These are phyloP conservation scores for Salix udensis DNA, from an alignment of 345 rosid species.

Conservation along the genomic window DNA sequence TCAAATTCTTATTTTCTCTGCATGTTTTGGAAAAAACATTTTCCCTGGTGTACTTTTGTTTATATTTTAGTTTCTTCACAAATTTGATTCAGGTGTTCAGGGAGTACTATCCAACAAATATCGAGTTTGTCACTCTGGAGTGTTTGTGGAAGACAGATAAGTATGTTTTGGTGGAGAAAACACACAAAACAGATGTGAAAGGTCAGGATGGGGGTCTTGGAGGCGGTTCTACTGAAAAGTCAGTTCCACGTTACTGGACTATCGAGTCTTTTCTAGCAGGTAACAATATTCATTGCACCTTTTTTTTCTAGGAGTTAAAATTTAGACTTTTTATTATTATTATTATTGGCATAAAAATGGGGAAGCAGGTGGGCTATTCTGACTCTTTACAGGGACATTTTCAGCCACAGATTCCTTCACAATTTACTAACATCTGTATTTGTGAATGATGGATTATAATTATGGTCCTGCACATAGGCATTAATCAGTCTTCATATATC, in stretches of 20 bases:
- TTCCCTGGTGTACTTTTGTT: neutral
- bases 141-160: constrained; percentile 65
- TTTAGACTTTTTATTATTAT: neutral
- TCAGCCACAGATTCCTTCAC: too few species aligned
- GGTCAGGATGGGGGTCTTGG: constrained; percentile 24
- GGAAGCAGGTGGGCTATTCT: too few species aligned
- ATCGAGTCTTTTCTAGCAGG: constrained; percentile 55
- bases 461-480: neutral
- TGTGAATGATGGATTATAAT: neutral
- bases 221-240: constrained; percentile 24
- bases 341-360: neutral
- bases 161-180: constrained; percentile 52
- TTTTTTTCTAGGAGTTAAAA: neutral
- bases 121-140: constrained; percentile 46
- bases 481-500: neutral
- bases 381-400: too few species aligned
- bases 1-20: neutral
- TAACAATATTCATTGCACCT: constrained; percentile 22
- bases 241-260: constrained; percentile 45
- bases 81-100: constrained; percentile 50
- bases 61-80: neutral
- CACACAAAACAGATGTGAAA: constrained; percentile 31
- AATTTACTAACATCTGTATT: too few species aligned
- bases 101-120: constrained; percentile 64
- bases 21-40: constrained; percentile 1